These are phyloP conservation scores for Colletotrichum destructivum DNA, from an alignment of 2,329 filamentous ascomycete species.

Conservation along the genomic window DNA sequence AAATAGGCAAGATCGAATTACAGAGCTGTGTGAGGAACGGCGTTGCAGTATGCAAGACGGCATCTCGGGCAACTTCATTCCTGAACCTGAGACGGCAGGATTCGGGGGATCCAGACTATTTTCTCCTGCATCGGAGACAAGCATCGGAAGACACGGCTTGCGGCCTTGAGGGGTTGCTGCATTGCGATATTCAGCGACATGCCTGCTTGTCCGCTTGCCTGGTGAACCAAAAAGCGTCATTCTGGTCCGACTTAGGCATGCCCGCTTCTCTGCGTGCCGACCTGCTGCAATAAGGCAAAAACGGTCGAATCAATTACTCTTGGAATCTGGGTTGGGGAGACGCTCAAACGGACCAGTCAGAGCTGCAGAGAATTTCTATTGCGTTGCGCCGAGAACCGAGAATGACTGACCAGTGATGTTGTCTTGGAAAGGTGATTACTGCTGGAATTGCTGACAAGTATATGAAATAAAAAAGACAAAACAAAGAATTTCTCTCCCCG, in stretches of 20 bases:
- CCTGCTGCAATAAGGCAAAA: not conserved
- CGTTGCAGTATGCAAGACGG: slow-evolving; percentile 3
- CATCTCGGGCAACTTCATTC: slow-evolving; percentile 24
- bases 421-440: not conserved
- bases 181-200: not conserved
- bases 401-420: not conserved
- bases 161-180: not conserved
- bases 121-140: not conserved
- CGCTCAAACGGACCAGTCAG: slow-evolving; percentile 3
- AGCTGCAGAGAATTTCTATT: not conserved
- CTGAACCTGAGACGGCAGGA: not conserved
- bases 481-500: too few relatives aligned
- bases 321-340: not conserved
- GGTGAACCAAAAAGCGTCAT: not conserved
- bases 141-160: not conserved
- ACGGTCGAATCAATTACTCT: not conserved
- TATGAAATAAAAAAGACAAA: too few relatives aligned
- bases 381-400: slow-evolving; percentile 25
- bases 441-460: not conserved
- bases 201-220: not conserved
- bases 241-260: not conserved
- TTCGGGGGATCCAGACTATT: not conserved
- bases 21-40: slow-evolving; percentile 10
- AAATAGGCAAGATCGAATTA: not conserved
- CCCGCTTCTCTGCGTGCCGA: not conserved